Evolutionary conservation across 352 stramenopile species (phyloP).

Genomic region (Peronosclerospora sorghi): DNA sequence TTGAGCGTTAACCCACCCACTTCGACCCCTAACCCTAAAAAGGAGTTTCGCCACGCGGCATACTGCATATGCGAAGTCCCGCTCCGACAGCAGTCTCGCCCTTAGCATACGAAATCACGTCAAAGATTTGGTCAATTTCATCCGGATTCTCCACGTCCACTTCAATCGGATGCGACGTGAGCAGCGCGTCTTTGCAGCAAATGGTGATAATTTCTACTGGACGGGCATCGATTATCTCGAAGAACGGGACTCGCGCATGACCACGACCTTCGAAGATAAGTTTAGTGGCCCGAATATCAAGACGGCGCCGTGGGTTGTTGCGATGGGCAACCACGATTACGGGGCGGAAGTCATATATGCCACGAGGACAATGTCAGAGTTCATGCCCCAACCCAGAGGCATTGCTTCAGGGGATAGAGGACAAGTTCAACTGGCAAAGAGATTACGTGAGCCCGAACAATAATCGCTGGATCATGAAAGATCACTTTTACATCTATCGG

Average conservation of each 20-base stretch:
- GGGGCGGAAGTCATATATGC: slow-evolving; percentile 45
- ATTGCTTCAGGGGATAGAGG: slow-evolving; percentile 14
- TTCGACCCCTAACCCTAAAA: too few relatives aligned
- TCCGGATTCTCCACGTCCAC: too few relatives aligned
- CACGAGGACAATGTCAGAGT: slow-evolving; percentile 12
- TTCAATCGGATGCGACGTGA: too few relatives aligned
- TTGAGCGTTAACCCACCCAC: too few relatives aligned
- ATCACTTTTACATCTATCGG: slow-evolving; percentile 43
- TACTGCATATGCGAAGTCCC: too few relatives aligned
- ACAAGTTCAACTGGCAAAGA: slow-evolving; percentile 38
- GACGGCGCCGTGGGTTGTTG: slow-evolving; percentile 38
- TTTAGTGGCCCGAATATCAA: slow-evolving; percentile 28
- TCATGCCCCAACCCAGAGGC: slow-evolving; percentile 20
- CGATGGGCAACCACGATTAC: slow-evolving; percentile 60
- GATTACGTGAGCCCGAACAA: slow-evolving; percentile 37
- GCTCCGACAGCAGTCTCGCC: too few relatives aligned
- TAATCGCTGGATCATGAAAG: slow-evolving; percentile 36
- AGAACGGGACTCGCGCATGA: slow-evolving; percentile 36
- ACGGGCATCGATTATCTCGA: slow-evolving; percentile 33
- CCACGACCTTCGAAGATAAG: slow-evolving; percentile 37
- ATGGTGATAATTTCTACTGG: slow-evolving; percentile 59
- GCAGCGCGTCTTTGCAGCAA: too few relatives aligned
- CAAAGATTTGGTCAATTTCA: too few relatives aligned
- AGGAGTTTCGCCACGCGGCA: too few relatives aligned
- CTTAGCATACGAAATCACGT: too few relatives aligned